A percentile compares a stretch with the other conserved stretches of the same genome.
Evolutionary conservation across 2,329 filamentous ascomycete genomes (phyloP).

Genomic region (Raffaelea albimanens): DNA sequence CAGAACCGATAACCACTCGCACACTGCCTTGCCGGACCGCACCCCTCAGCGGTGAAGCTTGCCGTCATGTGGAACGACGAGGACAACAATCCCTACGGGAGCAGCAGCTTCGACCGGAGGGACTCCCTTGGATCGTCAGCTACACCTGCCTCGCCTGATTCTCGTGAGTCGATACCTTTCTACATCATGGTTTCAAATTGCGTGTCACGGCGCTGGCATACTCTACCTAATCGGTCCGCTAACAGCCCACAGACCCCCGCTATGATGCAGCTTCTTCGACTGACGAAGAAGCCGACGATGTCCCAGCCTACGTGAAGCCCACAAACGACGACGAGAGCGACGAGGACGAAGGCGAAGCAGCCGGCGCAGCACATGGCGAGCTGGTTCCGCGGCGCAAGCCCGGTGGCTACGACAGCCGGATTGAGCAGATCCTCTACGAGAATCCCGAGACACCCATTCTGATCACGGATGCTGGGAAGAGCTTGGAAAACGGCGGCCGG

Average conservation of each 20-base stretch:
- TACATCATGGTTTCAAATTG: neutral
- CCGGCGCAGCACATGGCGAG: slow-evolving; percentile 26
- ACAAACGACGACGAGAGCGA: slow-evolving; percentile 33
- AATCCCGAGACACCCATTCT: slow-evolving; percentile 82
- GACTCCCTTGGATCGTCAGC: slow-evolving; percentile 67
- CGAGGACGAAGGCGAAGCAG: slow-evolving; percentile 31
- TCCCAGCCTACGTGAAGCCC: slow-evolving; percentile 16
- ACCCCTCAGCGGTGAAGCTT: neutral
- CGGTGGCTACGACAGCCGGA: slow-evolving; percentile 85
- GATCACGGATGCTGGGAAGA: slow-evolving; percentile 94
- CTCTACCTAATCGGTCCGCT: neutral
- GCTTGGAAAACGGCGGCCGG: slow-evolving; percentile 78
- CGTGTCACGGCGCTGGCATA: neutral
- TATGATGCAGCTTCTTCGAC: slow-evolving; percentile 61
- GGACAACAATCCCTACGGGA: slow-evolving; percentile 94
- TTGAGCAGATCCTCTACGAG: slow-evolving; percentile 96
- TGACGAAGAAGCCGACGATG: slow-evolving; percentile 50
- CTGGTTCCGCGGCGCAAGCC: slow-evolving; percentile 57
- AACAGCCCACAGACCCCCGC: slow-evolving; percentile 36
- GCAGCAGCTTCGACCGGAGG: slow-evolving; percentile 80
- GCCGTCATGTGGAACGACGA: slow-evolving; percentile 94
- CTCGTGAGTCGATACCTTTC: slow-evolving; percentile 32
- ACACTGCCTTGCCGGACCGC: too few relatives aligned
- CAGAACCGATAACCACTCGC: too few relatives aligned
- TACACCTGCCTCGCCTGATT: slow-evolving; percentile 50